phyloP scores from a whole-genome alignment of 768 basidiomycete genomes.

The Amanita rimosa region DNA sequence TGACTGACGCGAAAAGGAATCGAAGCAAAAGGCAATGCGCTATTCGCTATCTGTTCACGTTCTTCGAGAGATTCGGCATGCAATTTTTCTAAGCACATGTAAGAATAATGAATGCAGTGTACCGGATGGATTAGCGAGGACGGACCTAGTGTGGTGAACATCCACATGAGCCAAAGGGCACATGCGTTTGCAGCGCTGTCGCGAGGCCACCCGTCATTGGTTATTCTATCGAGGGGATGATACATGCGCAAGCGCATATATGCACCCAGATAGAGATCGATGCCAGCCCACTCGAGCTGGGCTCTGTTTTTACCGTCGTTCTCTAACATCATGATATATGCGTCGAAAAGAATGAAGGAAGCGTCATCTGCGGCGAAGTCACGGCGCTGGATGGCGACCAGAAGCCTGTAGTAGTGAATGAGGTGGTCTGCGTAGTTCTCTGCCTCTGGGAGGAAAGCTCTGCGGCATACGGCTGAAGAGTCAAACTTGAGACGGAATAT shows the following conservation, averaged over 20 bases:
- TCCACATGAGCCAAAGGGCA: conserved; percentile 57
- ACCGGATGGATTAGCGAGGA: not conserved
- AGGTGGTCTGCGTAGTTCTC: conserved; percentile 24
- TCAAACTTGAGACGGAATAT: conserved; percentile 54
- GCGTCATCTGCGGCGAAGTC: conserved; percentile 17
- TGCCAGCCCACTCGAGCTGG: conserved; percentile 42
- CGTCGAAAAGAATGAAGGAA: conserved; percentile 28
- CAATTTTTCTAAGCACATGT: conserved; percentile 14
- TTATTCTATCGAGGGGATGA: conserved; percentile 16
- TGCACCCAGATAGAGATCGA: conserved; percentile 31
- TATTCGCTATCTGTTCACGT: conserved; percentile 18
- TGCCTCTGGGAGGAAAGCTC: conserved; percentile 28
- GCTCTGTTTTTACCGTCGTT: conserved; percentile 55
- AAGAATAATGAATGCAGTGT: not conserved
- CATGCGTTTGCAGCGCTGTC: conserved; percentile 38
- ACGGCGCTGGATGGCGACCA: conserved; percentile 24
- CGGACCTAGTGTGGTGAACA: conserved; percentile 31
- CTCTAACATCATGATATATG: conserved; percentile 49
- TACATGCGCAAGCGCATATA: conserved; percentile 38
- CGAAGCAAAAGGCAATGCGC: conserved; percentile 23
- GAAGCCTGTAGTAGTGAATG: conserved; percentile 21
- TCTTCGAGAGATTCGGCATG: conserved; percentile 13
- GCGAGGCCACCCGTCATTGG: conserved; percentile 42
- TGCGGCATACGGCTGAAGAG: conserved; percentile 32
- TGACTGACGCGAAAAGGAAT: conserved; percentile 34